Conservation (phyloP, 805 yeast genomes). For the Peterozyma xylosa region DNA sequence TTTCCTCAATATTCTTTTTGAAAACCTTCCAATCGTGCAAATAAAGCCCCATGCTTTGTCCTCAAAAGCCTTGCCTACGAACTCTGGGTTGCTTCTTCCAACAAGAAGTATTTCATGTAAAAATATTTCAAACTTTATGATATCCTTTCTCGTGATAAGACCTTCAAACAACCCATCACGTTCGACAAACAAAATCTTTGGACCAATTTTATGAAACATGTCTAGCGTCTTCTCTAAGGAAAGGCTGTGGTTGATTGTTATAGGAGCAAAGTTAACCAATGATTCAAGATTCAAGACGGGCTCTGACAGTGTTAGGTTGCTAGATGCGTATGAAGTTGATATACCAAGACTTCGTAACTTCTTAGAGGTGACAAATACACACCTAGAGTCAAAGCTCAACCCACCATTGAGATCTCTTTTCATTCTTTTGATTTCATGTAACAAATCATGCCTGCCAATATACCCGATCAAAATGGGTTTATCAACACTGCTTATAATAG, state of each 20-base stretch:
- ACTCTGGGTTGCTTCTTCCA: slow-evolving; percentile 1
- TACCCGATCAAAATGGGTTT: slow-evolving; percentile 37
- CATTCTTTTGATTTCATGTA: slow-evolving; percentile 17
- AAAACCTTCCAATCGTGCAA: slow-evolving; percentile 2
- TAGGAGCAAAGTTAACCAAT: slow-evolving; percentile 48
- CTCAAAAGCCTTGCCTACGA: slow-evolving; percentile 12
- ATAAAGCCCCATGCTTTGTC: slow-evolving; percentile 18
- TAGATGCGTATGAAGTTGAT: neutral
- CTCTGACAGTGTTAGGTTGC: slow-evolving; percentile 3
- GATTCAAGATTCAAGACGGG: slow-evolving; percentile 18
- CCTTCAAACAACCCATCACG: slow-evolving; percentile 60
- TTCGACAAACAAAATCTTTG: slow-evolving; percentile 63
- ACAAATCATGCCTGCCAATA: slow-evolving; percentile 34
- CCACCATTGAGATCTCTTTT: slow-evolving; percentile 15
- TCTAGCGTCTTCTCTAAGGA: slow-evolving; percentile 57
- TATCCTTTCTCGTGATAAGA: slow-evolving; percentile 77
- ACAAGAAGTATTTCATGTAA: slow-evolving; percentile 14
- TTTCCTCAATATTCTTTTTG: neutral
- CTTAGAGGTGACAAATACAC: slow-evolving; percentile 12
- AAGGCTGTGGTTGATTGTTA: slow-evolving; percentile 45
- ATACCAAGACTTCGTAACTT: slow-evolving; percentile 10
- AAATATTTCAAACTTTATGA: slow-evolving; percentile 51
- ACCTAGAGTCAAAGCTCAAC: slow-evolving; percentile 9
- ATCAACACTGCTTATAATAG: slow-evolving; percentile 36
- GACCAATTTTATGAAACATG: slow-evolving; percentile 74